Percentiles rank a stretch among this genome's conserved stretches.
Conservation (phyloP, 306 rosid genomes). For the Casuarina glauca region DNA sequence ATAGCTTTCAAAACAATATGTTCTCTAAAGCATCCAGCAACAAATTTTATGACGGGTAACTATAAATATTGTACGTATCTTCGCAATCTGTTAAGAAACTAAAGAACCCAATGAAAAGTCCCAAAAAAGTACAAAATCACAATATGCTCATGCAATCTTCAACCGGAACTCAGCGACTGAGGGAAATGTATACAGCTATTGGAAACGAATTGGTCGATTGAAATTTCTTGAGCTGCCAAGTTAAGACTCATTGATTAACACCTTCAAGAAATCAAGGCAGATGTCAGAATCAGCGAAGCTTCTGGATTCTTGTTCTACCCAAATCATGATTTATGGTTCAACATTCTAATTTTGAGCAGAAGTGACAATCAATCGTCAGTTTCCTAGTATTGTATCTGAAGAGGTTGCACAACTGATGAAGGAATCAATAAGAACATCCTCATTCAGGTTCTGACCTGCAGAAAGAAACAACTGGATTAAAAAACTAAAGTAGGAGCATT, state of each 20-base stretch:
- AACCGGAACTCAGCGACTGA: not conserved
- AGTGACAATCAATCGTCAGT: not conserved
- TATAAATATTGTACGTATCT: too few relatives aligned
- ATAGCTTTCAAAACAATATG: too few relatives aligned
- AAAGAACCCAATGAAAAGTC: not conserved
- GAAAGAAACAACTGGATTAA: not conserved
- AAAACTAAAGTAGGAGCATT: not conserved
- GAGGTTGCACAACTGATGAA: slow-evolving; percentile 34
- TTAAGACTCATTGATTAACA: not conserved
- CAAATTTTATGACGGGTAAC: too few relatives aligned
- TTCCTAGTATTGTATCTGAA: not conserved
- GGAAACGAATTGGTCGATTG: not conserved
- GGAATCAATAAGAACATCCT: slow-evolving; percentile 38
- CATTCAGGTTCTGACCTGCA: slow-evolving; percentile 52
- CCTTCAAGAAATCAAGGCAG: not conserved
- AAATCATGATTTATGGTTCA: not conserved
- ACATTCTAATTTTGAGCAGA: not conserved
- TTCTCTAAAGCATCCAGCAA: too few relatives aligned
- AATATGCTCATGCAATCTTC: not conserved
- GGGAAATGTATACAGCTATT: not conserved
- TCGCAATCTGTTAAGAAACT: not conserved
- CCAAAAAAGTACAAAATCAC: not conserved
- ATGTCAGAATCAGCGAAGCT: not conserved
- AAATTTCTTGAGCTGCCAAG: slow-evolving; percentile 1
- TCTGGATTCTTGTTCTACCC: not conserved